Percentiles rank a stretch among this genome's conserved stretches.
Evolutionary conservation across 768 basidiomycete species (phyloP).

Genomic region (Tephrocybe sp.): DNA sequence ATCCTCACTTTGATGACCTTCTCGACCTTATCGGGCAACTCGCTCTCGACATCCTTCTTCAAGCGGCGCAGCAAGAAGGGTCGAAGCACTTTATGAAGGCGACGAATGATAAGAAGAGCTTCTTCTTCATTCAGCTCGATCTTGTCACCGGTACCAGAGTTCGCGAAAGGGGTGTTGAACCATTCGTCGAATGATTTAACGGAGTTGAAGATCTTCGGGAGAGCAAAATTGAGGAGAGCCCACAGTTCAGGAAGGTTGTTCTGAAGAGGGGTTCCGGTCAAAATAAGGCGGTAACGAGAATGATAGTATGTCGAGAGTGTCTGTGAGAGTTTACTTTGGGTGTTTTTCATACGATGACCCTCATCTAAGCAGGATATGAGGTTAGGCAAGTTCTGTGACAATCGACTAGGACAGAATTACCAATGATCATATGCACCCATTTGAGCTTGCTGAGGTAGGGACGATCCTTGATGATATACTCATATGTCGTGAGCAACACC

Average conservation of each 20-base stretch:
- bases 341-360: constrained; percentile 98
- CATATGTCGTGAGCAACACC: constrained; percentile 91
- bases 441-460: constrained; percentile 86
- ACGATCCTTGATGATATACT: constrained; percentile 98
- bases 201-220: constrained; percentile 97
- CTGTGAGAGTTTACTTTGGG: constrained; percentile 82
- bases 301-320: constrained; percentile 93
- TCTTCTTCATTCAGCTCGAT: constrained; percentile 99
- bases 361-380: constrained; percentile 54
- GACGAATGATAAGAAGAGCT: constrained; percentile 93
- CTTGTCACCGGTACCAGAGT: constrained; percentile 96
- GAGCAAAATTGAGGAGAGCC: constrained; percentile 92
- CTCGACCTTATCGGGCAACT: constrained; percentile 96
- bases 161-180: constrained; percentile 99
- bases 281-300: constrained; percentile 88
- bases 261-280: constrained; percentile 94
- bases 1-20: constrained; percentile 96
- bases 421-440: constrained; percentile 98
- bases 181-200: constrained; percentile 99
- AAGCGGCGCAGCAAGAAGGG: constrained; percentile 90
- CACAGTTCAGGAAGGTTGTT: constrained; percentile 97
- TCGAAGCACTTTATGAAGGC: constrained; percentile 92
- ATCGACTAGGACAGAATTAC: constrained; percentile 35
- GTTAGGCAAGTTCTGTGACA: background rate
- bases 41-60: constrained; percentile 96